phyloP scores from a whole-genome alignment of 768 basidiomycete genomes.

The Dioszegia hungarica region DNA sequence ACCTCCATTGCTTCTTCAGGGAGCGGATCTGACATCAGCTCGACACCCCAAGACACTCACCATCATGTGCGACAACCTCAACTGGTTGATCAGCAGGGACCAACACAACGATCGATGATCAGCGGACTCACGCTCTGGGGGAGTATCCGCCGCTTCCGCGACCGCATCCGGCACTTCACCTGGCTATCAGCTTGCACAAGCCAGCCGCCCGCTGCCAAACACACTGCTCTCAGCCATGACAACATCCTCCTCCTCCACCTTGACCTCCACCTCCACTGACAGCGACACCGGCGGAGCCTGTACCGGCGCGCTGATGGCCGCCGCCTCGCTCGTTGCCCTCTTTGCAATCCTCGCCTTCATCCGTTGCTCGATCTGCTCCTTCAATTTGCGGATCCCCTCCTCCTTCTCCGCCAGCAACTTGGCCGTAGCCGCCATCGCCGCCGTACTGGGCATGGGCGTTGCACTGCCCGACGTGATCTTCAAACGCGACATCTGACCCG shows the following conservation, averaged over 20 bases:
- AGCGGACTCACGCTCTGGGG: background rate
- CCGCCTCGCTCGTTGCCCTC: background rate
- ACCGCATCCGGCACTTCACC: background rate
- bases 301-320: background rate
- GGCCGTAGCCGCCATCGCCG: slow-evolving; percentile 8
- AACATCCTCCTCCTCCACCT: too few species aligned
- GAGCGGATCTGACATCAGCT: background rate
- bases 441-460: background rate
- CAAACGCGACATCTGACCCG: background rate
- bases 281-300: background rate
- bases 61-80: background rate
- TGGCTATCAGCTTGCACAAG: background rate
- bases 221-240: slow-evolving; percentile 2
- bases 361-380: slow-evolving; percentile 28
- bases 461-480: background rate
- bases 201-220: background rate
- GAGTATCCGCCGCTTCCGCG: background rate
- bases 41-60: background rate
- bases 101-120: background rate
- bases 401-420: slow-evolving; percentile 34
- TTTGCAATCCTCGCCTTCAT: slow-evolving; percentile 12
- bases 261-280: background rate
- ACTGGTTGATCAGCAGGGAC: background rate
- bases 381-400: slow-evolving; percentile 26
- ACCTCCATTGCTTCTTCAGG: background rate